Percentiles rank a stretch among this genome's conserved stretches.
These are phyloP conservation scores for Aspergillus awamori DNA, from an alignment of 2,329 filamentous ascomycete species.

Conservation along the genomic window DNA sequence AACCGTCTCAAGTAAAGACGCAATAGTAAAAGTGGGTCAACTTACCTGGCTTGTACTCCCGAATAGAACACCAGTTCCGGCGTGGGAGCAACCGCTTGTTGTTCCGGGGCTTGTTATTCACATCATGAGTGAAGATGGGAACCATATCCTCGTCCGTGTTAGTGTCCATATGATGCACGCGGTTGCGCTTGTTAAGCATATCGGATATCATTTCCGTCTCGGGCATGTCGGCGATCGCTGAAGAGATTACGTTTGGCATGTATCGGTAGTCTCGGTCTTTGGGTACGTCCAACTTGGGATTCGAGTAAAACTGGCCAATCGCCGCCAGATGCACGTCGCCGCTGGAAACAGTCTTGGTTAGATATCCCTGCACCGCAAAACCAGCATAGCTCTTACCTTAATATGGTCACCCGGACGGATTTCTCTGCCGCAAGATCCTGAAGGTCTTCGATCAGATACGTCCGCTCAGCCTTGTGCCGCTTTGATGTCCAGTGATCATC, in stretches of 20 bases:
- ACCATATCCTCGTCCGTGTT: constrained; percentile 96
- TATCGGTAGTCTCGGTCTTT: constrained; percentile 95
- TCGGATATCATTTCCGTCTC: constrained; percentile 87
- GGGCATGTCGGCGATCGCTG: constrained; percentile 90
- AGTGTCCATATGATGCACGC: constrained; percentile 63
- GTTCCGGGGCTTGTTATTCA: constrained; percentile 85
- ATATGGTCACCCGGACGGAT: constrained; percentile 85
- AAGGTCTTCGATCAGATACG: constrained; percentile 82
- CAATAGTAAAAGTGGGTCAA: no score
- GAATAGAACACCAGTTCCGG: constrained; percentile 94
- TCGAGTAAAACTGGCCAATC: constrained; percentile 92
- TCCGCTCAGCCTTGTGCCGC: constrained; percentile 88
- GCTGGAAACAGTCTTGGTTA: constrained; percentile 45
- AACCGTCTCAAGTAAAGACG: neutral
- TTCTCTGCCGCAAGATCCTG: constrained; percentile 93
- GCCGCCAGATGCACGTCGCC: constrained; percentile 94
- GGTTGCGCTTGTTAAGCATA: constrained; percentile 91
- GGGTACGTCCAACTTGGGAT: constrained; percentile 75
- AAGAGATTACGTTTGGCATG: constrained; percentile 94
- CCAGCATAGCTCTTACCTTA: constrained; percentile 58
- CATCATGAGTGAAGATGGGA: constrained; percentile 84
- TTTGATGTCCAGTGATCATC: constrained; percentile 98
- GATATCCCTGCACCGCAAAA: neutral
- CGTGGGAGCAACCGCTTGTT: constrained; percentile 88
- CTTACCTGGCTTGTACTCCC: constrained; percentile 75